phyloP scores from a whole-genome alignment of 2,329 filamentous ascomycete species.

The Nothopassalora personata region DNA sequence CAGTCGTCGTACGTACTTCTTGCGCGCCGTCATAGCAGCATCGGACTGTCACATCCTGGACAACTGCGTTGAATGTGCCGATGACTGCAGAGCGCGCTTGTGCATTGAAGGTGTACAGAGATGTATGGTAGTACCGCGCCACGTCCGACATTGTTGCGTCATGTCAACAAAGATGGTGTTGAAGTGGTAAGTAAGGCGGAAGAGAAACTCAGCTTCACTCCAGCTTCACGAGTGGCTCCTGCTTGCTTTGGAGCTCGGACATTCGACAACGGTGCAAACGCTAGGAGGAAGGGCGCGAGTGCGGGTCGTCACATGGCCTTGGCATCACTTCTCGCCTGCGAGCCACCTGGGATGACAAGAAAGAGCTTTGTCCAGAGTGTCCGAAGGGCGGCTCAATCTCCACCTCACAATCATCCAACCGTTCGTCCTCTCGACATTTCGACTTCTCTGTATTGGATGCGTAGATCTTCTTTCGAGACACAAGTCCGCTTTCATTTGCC shows the following conservation, averaged over 20 bases:
- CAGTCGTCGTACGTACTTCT: slow-evolving; percentile 10
- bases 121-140: slow-evolving; percentile 25
- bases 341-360: too few species aligned
- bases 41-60: slow-evolving; percentile 18
- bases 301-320: not conserved
- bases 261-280: not conserved
- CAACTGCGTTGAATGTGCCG: slow-evolving; percentile 14
- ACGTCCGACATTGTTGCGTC: slow-evolving; percentile 15
- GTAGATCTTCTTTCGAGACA: not conserved
- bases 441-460: too few species aligned
- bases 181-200: not conserved
- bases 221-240: not conserved
- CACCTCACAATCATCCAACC: too few species aligned
- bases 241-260: not conserved
- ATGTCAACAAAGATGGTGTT: not conserved
- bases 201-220: too few species aligned
- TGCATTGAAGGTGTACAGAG: slow-evolving; percentile 25
- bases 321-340: not conserved
- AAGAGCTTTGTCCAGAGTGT: too few species aligned
- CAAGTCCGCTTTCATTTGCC: not conserved
- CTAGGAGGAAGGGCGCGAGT: not conserved
- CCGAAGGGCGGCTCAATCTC: too few species aligned
- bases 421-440: too few species aligned
- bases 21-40: slow-evolving; percentile 17
- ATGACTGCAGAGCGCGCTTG: slow-evolving; percentile 18